Percentiles rank a stretch among this genome's conserved stretches.
Evolutionary conservation across 805 yeast species (phyloP).

Genomic region (Metschnikowia aberdeeniae): DNA sequence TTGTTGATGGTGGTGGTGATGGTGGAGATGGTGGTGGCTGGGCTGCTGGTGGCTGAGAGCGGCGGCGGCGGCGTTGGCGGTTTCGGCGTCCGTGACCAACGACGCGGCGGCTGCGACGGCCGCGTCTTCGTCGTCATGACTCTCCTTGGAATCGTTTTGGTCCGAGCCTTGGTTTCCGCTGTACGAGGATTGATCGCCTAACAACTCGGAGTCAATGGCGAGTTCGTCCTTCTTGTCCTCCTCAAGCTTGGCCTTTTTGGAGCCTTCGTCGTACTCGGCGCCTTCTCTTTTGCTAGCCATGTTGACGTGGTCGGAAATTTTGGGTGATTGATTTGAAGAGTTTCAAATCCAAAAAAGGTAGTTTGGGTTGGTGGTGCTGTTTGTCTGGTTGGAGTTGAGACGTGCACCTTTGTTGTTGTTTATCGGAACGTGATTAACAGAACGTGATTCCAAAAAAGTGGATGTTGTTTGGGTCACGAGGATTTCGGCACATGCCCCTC

Average conservation of each 20-base stretch:
- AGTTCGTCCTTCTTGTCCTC: conserved; percentile 19
- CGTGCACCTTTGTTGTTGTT: conserved; percentile 8
- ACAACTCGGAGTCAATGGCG: conserved; percentile 41
- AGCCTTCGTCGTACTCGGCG: conserved; percentile 13
- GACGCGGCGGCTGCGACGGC: conserved; percentile 29
- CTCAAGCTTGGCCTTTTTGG: conserved; percentile 15
- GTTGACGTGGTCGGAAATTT: conserved; percentile 6
- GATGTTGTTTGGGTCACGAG: conserved; percentile 23
- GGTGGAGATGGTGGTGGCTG: conserved; percentile 19
- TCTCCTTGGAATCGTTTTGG: conserved; percentile 9
- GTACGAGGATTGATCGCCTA: conserved; percentile 38
- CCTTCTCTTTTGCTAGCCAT: conserved; percentile 19
- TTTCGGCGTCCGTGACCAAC: conserved; percentile 24
- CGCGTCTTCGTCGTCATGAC: conserved; percentile 21
- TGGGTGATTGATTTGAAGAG: background rate
- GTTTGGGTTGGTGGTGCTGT: too few relatives aligned
- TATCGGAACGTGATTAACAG: conserved; percentile 18
- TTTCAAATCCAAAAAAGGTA: too few relatives aligned
- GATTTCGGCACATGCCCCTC: conserved; percentile 26
- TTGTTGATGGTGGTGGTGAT: conserved; percentile 18
- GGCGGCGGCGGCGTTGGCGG: conserved; percentile 21
- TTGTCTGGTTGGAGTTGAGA: background rate
- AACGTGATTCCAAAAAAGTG: conserved; percentile 19
- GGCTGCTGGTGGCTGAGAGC: conserved; percentile 24
- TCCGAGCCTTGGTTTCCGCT: conserved; percentile 9